These are phyloP conservation scores for Fraxinus xanthoxyloides DNA, from an alignment of 305 asterid species.

Conservation along the genomic window DNA sequence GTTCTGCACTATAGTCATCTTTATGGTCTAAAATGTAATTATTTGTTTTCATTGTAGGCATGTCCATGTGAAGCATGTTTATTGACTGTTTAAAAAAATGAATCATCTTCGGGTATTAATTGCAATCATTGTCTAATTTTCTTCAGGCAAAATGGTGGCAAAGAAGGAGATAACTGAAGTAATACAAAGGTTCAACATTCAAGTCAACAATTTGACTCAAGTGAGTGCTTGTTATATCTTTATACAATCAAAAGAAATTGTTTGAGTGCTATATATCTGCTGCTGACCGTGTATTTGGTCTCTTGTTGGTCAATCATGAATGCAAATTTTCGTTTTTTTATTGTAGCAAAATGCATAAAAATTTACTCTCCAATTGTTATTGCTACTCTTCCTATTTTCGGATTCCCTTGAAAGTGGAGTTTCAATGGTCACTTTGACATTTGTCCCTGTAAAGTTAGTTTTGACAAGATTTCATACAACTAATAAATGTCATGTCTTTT, in stretches of 20 bases:
- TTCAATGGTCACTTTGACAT: no score
- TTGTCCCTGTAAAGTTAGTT: no score
- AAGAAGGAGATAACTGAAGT: slow-evolving; percentile 65
- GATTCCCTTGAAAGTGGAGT: no score
- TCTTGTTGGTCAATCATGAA: background rate
- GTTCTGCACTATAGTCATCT: background rate
- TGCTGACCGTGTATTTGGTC: slow-evolving; percentile 1
- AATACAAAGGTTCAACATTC: slow-evolving; percentile 80
- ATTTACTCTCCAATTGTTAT: no score
- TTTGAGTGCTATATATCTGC: slow-evolving; percentile 11
- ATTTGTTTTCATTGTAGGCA: background rate
- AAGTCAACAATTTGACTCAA: slow-evolving; percentile 92
- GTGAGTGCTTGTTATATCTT: slow-evolving; percentile 43
- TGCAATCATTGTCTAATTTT: slow-evolving; percentile 22
- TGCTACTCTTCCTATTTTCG: no score
- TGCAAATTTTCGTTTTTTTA: no score
- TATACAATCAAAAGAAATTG: background rate
- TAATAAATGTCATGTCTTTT: no score
- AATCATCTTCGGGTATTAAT: background rate
- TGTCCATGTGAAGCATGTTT: slow-evolving; percentile 6
- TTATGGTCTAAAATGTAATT: background rate
- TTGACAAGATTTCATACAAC: no score
- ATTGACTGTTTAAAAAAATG: slow-evolving; percentile 8
- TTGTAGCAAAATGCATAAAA: no score
- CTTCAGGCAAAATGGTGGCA: slow-evolving; percentile 60